Base-by-base conservation (phyloP, 192 early-diverging fungal species). In the Linnemannia exigua region DNA sequence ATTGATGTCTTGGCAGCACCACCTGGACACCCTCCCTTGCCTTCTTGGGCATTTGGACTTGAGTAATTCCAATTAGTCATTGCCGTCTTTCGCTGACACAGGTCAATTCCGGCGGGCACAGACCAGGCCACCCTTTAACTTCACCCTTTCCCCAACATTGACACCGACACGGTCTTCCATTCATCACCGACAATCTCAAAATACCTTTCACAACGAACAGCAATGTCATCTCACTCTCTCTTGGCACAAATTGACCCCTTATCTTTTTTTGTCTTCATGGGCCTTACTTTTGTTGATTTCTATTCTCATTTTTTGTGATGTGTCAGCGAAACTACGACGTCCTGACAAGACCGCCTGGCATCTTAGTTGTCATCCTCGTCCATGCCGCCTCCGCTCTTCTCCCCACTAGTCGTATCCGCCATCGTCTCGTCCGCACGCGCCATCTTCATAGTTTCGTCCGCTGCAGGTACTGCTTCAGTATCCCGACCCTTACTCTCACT, bases 301-400 rank as follows among this genome's bases (percentile, higher is more conserved):
- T 63, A 63, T 63, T 31, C 58, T 63, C 1, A 25, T 4, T 58
- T 63, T 63, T 63, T n/a, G 58, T 63, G 28, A 63, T 63, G 58
- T 63, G 58, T 63, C 58, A 31, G 58, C 58, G 28, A 63, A 31
- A 63, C 58, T 63, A 63, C 15, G 28, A 2, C 20, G 31, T 63
- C 58, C 12, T 63, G 28, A 63, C 58, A 9, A 31, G 25, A 12
- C 12, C 28, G 41, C 28, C 28, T 3, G 25, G 58, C 58, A 8
- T 31, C 9, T 14, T 63, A 74, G 25, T 76, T 76, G 50, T 70
- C 58, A 35, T 48, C 66, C 22, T 70, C 78, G 47, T 72, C 78
- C 78, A 80, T 80, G 46, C 25, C 44, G 4, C n/a, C 50, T 35
- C 11, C 79, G 19, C 7, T 37, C 67, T 31, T n/a, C 12, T 51